Evolutionary conservation across 768 basidiomycete species (phyloP).

Genomic region (Rhizopogon roseolus): DNA sequence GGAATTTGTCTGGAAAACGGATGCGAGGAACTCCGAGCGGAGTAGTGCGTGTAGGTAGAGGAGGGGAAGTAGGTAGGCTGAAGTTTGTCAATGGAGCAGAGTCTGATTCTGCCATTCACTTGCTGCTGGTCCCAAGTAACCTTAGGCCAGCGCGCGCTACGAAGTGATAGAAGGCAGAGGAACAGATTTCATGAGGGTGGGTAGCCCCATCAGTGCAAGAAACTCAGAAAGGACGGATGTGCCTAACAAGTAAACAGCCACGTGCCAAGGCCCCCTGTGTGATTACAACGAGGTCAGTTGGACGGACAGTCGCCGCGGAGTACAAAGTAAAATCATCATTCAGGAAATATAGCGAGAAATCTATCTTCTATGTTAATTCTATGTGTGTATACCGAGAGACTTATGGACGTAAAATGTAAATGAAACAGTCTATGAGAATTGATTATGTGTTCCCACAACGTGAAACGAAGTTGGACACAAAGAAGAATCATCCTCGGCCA

Average conservation of each 20-base stretch:
- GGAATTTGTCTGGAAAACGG: constrained; percentile 29
- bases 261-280: background rate
- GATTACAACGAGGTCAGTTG: constrained; percentile 1
- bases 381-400: background rate
- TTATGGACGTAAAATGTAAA: background rate
- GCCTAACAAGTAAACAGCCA: background rate
- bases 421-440: background rate
- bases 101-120: constrained; percentile 26
- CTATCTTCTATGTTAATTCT: background rate
- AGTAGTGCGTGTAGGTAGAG: constrained; percentile 6
- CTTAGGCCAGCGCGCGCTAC: background rate
- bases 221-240: background rate
- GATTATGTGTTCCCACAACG: background rate
- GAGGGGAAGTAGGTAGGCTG: constrained; percentile 12
- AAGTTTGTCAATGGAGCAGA: constrained; percentile 14
- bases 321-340: background rate
- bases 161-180: background rate
- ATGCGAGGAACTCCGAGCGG: constrained; percentile 23
- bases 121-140: background rate
- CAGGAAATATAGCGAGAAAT: background rate
- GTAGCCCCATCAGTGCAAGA: background rate
- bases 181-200: background rate
- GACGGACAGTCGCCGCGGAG: background rate
- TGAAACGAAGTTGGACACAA: background rate
- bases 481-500: constrained; percentile 5